Evolutionary conservation across 1,139 yeast genomes (phyloP), one percentile per base, ranked within the genome.

Genomic region (Meyerozyma sp.): DNA sequence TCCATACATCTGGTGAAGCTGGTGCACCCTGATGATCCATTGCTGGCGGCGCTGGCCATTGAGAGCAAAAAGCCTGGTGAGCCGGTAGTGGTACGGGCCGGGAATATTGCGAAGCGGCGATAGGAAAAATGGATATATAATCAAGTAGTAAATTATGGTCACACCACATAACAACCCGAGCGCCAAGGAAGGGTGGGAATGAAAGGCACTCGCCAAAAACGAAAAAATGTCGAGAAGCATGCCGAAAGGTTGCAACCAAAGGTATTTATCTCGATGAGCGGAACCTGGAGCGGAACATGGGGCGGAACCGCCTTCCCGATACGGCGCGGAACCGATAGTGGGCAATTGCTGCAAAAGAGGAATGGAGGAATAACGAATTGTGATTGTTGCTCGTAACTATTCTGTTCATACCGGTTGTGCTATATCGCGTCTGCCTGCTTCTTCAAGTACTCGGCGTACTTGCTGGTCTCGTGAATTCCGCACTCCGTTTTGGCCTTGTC

Each of bases 401-500:
- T n/a, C n/a, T n/a, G n/a, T n/a, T n/a, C n/a, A n/a, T n/a, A n/a
- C n/a, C n/a, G n/a, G n/a, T n/a, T 13, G 18, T n/a, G 9, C 26
- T 21, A 37, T 9, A 21, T 20, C 5, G 37, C 13, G 6, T 23
- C 42, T 32, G 26, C 42, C 35, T 52, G 49, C 20, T 42, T 44
- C 38, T 55, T 49, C 44, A 83, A 58, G 55, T 65, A 85, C 54
- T 84, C 73, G 0, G 87, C 79, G 59, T 84, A 90, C 49, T 85
- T 77, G 32, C 83, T 77, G 2, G 90, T 78, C 53, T 83, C 84
- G 58, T 93, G 98, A 45, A 93, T 90, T 2, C 98, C 98, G 65
- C 98, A 93, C 61, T 93, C 98, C 0, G 96, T 89, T 68, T 93
- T 93, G 5, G 81, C 76, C 61, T 84, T 79, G 2, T 97, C 97